Evolutionary conservation across 441 rosid genomes (phyloP), one percentile per base, ranked within the genome.

Genomic region (Gossypium laxum): DNA sequence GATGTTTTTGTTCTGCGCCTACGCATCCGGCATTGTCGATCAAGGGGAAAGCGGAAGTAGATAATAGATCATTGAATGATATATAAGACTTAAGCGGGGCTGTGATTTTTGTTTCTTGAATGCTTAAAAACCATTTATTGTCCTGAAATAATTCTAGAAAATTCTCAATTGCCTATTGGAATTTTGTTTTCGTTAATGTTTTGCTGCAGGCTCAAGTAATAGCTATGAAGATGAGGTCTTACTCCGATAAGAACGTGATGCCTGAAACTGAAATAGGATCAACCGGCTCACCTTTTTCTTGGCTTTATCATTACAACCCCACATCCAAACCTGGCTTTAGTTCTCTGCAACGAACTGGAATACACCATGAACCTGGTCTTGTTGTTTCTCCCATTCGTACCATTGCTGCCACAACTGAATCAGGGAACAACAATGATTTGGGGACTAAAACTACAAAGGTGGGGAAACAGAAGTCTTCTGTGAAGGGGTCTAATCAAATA

Each of bases 211-310:
- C 32, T 10, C 73, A 54, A 64, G 55, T 45, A 18, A 15, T 72
- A 52, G 76, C 61, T 52, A 32, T 66, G 54, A 69, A 74, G 81
- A 87, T 84, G 86, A 80, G 80, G 70, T 48, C 86, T 22, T 78
- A 79, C 69, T 78, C 76, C 10, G 70, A 83, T 71, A 77, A 70
- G 69, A 80, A 72, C 47, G 47, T 77, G 72, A 70, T 63, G 51
- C 83, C 85, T 21, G 86, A 81, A 64, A 67, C 85, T 28, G 80
- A 56, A 51, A 50, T 76, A 14, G 72, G 74, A 70, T 32, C 81
- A 19, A 61, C 83, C 57, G 66, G 68, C 38, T 74, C 89, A 10
- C 78, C 76, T 71, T 65, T 80, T 38, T 41, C 77, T 64, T 82
- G 88, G 83, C 79, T 81, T 67, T 78, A 73, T 67, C 74, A 47